Conservation (phyloP, 345 rosid species). For the Punica granatum region DNA sequence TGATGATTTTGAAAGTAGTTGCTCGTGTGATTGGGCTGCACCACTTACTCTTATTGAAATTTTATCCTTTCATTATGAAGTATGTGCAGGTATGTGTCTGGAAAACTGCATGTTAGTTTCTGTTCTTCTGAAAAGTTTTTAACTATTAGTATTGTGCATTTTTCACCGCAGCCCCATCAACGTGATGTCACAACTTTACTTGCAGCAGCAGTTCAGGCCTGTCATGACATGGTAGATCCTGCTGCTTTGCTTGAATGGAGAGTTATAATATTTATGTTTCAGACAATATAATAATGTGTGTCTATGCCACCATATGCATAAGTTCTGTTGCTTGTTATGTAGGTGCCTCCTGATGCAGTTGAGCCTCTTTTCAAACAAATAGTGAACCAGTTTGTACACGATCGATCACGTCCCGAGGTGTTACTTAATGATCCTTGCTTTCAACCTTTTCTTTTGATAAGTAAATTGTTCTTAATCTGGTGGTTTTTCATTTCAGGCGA, state of each 20-base stretch:
- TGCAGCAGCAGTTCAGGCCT: slow-evolving; percentile 93
- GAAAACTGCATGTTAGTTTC: neutral
- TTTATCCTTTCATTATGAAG: slow-evolving; percentile 73
- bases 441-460: neutral
- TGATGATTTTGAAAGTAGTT: slow-evolving; percentile 90
- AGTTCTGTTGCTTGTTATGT: slow-evolving; percentile 8
- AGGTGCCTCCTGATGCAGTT: slow-evolving; percentile 99
- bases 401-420: slow-evolving; percentile 90
- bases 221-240: slow-evolving; percentile 83
- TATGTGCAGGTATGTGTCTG: slow-evolving; percentile 59
- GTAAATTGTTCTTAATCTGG: slow-evolving; percentile 4
- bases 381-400: slow-evolving; percentile 90
- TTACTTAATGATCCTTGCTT: slow-evolving; percentile 7
- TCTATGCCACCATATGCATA: neutral
- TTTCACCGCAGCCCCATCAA: slow-evolving; percentile 74
- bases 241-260: neutral
- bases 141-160: slow-evolving; percentile 1
- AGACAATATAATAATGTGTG: neutral
- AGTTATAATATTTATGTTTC: neutral
- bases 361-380: slow-evolving; percentile 89
- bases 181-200: slow-evolving; percentile 83
- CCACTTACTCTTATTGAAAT: slow-evolving; percentile 60
- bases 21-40: slow-evolving; percentile 92
- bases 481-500: slow-evolving; percentile 40
- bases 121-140: neutral